Base-by-base conservation (phyloP, 2,329 filamentous ascomycete genomes). In the Tolypocladium sp. region DNA sequence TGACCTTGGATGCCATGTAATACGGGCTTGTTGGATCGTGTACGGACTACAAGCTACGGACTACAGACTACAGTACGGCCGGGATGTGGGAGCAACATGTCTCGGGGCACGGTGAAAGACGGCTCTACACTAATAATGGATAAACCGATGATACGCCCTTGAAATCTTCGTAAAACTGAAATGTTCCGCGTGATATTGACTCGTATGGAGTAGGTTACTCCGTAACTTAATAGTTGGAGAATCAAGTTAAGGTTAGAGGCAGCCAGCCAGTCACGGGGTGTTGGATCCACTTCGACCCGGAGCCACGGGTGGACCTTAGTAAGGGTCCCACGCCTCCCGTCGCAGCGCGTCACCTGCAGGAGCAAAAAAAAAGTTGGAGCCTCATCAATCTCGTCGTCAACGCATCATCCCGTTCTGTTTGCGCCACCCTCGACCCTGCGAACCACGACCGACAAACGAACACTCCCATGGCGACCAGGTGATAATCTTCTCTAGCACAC, bases 311-410 rank as follows among this genome's bases (percentile, higher is more conserved):
- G 27, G 46, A 15, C 15, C 25, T 51, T 51, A 33, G 46, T 51
- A 17, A 51, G 1, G 46, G 4, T 15, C 22, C 44, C 25, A n/a
- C n/a, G 46, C 46, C 46, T 64, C 53, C 6, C 12, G 44, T 42
- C 10, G 56, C n/a, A 7, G 46, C 46, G 27, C 35, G 30, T 49
- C 35, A 46, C n/a, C 25, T 35, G 27, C 30, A 7, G 27, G 55
- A 30, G 44, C 12, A 38, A 59, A 61, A 57, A 33, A 61, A 61
- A 61, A 59, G 51, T 59, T 58, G 60, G 55, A 55, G 57, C 41
- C 57, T 53, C 56, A 25, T 38, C 37, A 46, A 53, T 56, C 46
- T 52, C 46, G 30, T 15, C 42, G 42, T 52, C 49, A 46, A 52
- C 49, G 9, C 37, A 20, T 55, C 33, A 35, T 38, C 33, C 10